Evolutionary conservation across 2,329 filamentous ascomycete genomes (phyloP).

Genomic region (Waltergamsia citrina): DNA sequence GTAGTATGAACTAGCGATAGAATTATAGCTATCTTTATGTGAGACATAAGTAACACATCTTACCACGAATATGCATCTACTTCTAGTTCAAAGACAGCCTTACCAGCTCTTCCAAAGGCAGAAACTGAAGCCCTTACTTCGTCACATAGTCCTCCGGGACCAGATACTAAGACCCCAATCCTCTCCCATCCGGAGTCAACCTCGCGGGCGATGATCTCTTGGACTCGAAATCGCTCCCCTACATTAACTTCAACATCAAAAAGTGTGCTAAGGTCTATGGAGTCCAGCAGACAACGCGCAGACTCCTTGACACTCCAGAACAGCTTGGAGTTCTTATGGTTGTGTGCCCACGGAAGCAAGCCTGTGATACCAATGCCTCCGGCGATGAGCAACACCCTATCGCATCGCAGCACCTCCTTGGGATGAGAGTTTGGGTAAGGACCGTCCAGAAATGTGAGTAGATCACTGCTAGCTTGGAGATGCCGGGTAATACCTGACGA

Average conservation of each 20-base stretch:
- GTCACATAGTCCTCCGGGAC: conserved; percentile 29
- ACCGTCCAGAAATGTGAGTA: too few species aligned
- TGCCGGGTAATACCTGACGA: too few species aligned
- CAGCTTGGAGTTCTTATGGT: conserved; percentile 24
- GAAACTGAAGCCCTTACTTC: conserved; percentile 25
- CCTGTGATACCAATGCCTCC: conserved; percentile 40
- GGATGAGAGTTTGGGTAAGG: too few species aligned
- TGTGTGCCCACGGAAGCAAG: conserved; percentile 21
- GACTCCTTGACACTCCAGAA: conserved; percentile 21
- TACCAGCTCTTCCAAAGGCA: too few species aligned
- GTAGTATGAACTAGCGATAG: too few species aligned
- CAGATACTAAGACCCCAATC: conserved; percentile 28
- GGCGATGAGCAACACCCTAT: conserved; percentile 29
- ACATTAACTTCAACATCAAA: conserved; percentile 26
- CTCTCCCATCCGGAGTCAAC: conserved; percentile 13
- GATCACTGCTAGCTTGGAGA: too few species aligned
- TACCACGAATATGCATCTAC: too few species aligned
- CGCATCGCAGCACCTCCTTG: too few species aligned
- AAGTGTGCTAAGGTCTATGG: conserved; percentile 14
- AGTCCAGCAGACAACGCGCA: conserved; percentile 15
- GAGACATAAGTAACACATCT: too few species aligned
- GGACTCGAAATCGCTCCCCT: conserved; percentile 21
- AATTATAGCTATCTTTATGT: too few species aligned
- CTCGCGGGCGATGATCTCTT: conserved; percentile 19
- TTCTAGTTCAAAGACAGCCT: too few species aligned